Base-by-base conservation (phyloP, 345 rosid genomes). In the Angophora floribunda region DNA sequence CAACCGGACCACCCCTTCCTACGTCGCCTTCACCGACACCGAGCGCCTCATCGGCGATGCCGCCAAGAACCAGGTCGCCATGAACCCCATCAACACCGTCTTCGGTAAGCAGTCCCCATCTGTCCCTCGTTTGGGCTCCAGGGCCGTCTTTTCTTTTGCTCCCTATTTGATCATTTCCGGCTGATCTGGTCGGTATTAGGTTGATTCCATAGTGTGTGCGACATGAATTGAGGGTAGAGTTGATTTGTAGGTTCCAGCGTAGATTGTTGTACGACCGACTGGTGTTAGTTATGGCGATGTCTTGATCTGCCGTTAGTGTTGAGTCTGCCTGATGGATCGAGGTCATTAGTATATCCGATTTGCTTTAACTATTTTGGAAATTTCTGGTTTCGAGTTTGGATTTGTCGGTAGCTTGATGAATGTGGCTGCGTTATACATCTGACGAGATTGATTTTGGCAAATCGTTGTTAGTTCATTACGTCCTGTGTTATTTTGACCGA, bases 41-140 rank as follows among this genome's bases (percentile, higher is more conserved):
- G 95, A 94, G 91, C 90, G 95, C 82, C 84, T 94, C 79, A 94
- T 93, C 36, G 96, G 96, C 16, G 96, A 93, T 75, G 95, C 95
- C 14, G 96, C 96, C 30, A 94, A 94, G 91, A 94, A 94, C 63
- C 96, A 93, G 92, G 95, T 94, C 61, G 95, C 94, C 89, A 92
- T 93, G 95, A 93, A 94, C 88, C 96, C 95, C 9, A 84, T 86
- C 86, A 92, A 94, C 94, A 93, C 96, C 86, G 94, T 94, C 86
- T 89, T 86, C 59, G 90, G 90, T 86, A 61, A 86, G 88, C 55
- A 10, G 14, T 4, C 32, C 36, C 26, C 41, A 36, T 36, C 41
- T 36, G 41, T 36, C 5, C 16, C 36, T 26, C 24, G 55, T 19
- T 82, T 63, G 10, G 22, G 45, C 13, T 45, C 65, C 45, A 19